phyloP scores from a whole-genome alignment of 345 rosid species.

The Sonneratia caseolaris region DNA sequence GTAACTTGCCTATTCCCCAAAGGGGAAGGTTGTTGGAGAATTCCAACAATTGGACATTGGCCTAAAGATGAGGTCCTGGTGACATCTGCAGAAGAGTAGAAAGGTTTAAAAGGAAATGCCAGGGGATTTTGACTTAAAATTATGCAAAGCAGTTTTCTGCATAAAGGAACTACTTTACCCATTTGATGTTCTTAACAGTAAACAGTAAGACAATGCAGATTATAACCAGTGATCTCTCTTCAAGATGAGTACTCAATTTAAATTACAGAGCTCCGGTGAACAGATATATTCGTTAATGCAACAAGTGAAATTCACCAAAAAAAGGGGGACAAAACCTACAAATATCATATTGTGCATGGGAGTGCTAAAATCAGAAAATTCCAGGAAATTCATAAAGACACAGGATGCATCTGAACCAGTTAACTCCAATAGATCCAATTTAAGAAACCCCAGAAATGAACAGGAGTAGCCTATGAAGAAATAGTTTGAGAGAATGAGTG shows the following conservation, averaged over 20 bases:
- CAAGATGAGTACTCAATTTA: background rate
- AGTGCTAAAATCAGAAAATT: background rate
- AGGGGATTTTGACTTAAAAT: background rate
- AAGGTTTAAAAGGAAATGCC: background rate
- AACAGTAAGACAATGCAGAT: background rate
- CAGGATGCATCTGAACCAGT: background rate
- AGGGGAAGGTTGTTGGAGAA: slow-evolving; percentile 54
- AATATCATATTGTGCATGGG: background rate
- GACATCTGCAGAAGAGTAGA: slow-evolving; percentile 29
- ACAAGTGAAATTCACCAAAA: background rate
- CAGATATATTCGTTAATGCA: background rate
- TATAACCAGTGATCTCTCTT: background rate
- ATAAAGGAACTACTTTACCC: background rate
- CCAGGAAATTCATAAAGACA: background rate
- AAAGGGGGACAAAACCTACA: background rate
- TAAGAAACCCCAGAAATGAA: background rate
- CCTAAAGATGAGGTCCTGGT: slow-evolving; percentile 31
- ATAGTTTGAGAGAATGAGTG: background rate
- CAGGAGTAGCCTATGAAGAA: background rate
- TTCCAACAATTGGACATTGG: slow-evolving; percentile 44
- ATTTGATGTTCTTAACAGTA: background rate
- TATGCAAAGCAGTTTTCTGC: background rate
- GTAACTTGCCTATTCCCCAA: slow-evolving; percentile 45
- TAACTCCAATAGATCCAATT: background rate
- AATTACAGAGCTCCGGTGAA: background rate